Base-by-base conservation (phyloP, 768 basidiomycete species). In the Pholiota conissans region DNA sequence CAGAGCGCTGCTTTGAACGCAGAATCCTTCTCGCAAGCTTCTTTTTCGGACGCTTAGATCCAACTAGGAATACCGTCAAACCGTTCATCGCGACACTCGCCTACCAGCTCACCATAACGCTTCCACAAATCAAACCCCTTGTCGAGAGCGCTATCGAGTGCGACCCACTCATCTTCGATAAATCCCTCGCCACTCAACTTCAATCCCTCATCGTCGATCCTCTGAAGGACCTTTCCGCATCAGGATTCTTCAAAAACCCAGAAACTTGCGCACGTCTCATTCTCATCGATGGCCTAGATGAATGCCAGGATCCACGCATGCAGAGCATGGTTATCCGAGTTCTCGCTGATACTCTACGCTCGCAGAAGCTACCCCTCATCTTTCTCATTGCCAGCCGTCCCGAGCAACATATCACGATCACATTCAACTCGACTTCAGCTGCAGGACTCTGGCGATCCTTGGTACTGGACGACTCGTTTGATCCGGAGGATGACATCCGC, bases 41-140 rank as follows among this genome's bases (percentile, higher is more conserved):
- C 39, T 61, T 61, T 39, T 61, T 61, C 47, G 57, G 24, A 5
- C 35, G 42, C 9, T 20, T 47, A 2, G 52, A 50, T 18, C 28
- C 56, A 14, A 34, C 30, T 0, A 32, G 56, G 11, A 57, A 61
- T 24, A 26, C 34, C 34, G 6, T 34, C 16, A 24, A 27, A 20
- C 27, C 30, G 6, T 22, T 61, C 2, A 29, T 61, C 13, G 46
- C 60, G 11, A 54, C 60, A 16, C 39, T 61, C 13, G 50, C 49
- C 16, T 57, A 61, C 34, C 60, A 61, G 20, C 22, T 53, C 3
- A 24, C 29, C 10, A 22, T 24, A 3, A 14, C 9, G 1, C 16
- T 51, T 24, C 46, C 37, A 5, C 4, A 8, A 28, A n/a, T 46
- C 0, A 24, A 32, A 26, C 39, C 42, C 2, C 0, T n/a, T 22